Conservation (phyloP, 768 basidiomycete species). For the Amanita rimosa region DNA sequence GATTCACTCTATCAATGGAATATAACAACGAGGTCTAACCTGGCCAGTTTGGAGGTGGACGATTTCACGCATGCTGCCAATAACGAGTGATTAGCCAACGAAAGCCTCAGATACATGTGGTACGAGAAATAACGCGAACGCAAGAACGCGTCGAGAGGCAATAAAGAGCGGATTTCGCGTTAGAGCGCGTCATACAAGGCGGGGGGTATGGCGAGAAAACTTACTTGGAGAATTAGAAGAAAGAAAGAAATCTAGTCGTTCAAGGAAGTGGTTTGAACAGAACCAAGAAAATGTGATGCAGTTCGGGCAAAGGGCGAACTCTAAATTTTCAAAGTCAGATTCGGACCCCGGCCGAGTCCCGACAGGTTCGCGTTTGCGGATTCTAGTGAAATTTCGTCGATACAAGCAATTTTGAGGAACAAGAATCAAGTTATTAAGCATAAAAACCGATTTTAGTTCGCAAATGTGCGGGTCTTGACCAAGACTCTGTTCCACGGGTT, state of each 20-base stretch:
- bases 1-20: conserved; percentile 17
- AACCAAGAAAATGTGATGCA: conserved; percentile 29
- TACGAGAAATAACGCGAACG: conserved; percentile 33
- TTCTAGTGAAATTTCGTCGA: too few species aligned
- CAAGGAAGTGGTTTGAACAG: conserved; percentile 32
- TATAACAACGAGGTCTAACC: conserved; percentile 36
- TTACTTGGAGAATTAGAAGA: conserved; percentile 30
- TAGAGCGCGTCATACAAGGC: conserved; percentile 1
- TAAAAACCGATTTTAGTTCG: too few species aligned
- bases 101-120: conserved; percentile 20
- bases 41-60: conserved; percentile 99
- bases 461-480: too few species aligned
- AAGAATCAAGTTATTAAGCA: too few species aligned
- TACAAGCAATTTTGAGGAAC: neutral
- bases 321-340: conserved; percentile 34
- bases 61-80: conserved; percentile 91
- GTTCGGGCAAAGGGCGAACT: conserved; percentile 27
- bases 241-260: conserved; percentile 23
- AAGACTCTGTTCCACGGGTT: too few species aligned
- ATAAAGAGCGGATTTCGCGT: conserved; percentile 7
- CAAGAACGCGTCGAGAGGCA: conserved; percentile 16
- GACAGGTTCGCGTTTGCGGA: neutral
- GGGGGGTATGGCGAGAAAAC: conserved; percentile 11
- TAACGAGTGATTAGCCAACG: conserved; percentile 20
- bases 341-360: conserved; percentile 20